These are phyloP conservation scores for Aspergillus flavus DNA, from an alignment of 2,329 filamentous ascomycete genomes.

Conservation along the genomic window DNA sequence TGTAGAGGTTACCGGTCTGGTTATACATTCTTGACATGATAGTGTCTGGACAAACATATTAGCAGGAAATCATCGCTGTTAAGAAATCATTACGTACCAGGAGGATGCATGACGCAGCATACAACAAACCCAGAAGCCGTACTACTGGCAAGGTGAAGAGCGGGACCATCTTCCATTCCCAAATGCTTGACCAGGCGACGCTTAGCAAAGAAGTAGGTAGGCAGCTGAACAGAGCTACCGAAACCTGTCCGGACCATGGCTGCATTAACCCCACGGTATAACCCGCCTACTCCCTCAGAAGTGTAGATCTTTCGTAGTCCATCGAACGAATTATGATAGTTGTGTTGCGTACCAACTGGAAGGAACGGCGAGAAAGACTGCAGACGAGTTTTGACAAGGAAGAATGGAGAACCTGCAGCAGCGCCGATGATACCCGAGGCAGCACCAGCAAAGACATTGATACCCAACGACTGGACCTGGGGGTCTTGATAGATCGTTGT, in stretches of 20 bases:
- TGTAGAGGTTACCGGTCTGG: conserved; percentile 97
- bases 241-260: conserved; percentile 97
- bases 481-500: conserved; percentile 70
- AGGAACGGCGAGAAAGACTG: conserved; percentile 92
- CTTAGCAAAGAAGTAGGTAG: conserved; percentile 98
- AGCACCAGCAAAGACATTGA: conserved; percentile 94
- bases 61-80: conserved; percentile 1
- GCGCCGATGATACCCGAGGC: conserved; percentile 87
- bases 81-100: conserved; percentile 59
- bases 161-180: conserved; percentile 87
- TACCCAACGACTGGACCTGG: conserved; percentile 76
- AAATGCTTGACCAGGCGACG: conserved; percentile 77
- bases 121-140: conserved; percentile 92
- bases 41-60: conserved; percentile 64
- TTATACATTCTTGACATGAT: conserved; percentile 99
- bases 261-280: conserved; percentile 88
- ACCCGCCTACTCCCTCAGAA: conserved; percentile 73
- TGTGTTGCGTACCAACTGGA: conserved; percentile 95
- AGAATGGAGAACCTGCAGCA: conserved; percentile 92
- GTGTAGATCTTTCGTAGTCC: conserved; percentile 79
- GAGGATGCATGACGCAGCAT: conserved; percentile 97
- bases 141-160: conserved; percentile 85
- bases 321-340: conserved; percentile 82
- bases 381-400: conserved; percentile 93
- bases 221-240: conserved; percentile 91